Conservation (phyloP, 2,329 filamentous ascomycete species). For the Trichoderma cornu-damae region DNA sequence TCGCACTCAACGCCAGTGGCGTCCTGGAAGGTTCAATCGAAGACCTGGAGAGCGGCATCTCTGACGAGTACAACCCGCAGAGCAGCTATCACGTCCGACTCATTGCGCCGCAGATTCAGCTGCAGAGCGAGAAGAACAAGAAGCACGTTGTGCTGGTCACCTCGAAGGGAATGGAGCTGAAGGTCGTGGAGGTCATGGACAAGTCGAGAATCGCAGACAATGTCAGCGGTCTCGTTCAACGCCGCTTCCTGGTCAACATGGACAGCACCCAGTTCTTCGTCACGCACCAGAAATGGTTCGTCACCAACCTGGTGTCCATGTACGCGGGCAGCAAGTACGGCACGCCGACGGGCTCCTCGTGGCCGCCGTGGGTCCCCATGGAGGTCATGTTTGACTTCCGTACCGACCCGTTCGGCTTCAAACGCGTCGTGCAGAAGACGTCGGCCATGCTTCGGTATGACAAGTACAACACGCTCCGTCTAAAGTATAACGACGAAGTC, state of each 20-base stretch:
- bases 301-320: slow-evolving; percentile 77
- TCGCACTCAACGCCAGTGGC: slow-evolving; percentile 32
- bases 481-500: slow-evolving; percentile 96
- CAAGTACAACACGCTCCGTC: slow-evolving; percentile 93
- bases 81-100: slow-evolving; percentile 93
- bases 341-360: slow-evolving; percentile 73
- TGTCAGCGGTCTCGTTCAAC: slow-evolving; percentile 91
- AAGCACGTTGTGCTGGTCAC: slow-evolving; percentile 96
- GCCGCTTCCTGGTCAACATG: slow-evolving; percentile 90
- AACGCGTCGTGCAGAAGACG: slow-evolving; percentile 92
- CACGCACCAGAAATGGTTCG: slow-evolving; percentile 86
- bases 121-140: slow-evolving; percentile 96
- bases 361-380: slow-evolving; percentile 97
- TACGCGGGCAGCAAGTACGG: slow-evolving; percentile 95
- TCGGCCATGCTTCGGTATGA: slow-evolving; percentile 92
- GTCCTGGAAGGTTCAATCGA: slow-evolving; percentile 46
- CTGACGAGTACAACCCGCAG: slow-evolving; percentile 81
- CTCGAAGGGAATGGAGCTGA: slow-evolving; percentile 96
- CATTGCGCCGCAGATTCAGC: slow-evolving; percentile 94
- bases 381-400: slow-evolving; percentile 98
- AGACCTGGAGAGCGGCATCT: slow-evolving; percentile 68
- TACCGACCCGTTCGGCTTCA: slow-evolving; percentile 93
- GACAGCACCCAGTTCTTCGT: slow-evolving; percentile 98
- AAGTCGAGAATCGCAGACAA: slow-evolving; percentile 87
- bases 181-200: slow-evolving; percentile 97